A percentile compares a stretch with the other conserved stretches of the same genome.
Conservation (phyloP, 805 yeast genomes). For the Pichia nanzhaoensis region DNA sequence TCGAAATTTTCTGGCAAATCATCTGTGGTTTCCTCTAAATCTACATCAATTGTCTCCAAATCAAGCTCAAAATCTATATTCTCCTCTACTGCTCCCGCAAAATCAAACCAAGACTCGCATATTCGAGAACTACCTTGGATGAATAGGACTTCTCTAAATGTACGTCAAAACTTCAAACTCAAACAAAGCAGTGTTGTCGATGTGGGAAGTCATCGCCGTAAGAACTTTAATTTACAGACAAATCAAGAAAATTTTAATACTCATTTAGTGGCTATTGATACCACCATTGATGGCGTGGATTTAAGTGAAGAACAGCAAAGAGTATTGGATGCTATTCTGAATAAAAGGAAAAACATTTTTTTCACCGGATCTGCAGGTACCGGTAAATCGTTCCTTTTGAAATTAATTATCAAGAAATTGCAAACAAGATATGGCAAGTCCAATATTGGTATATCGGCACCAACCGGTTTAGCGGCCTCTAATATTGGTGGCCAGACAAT, state of each 20-base stretch:
- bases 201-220: not conserved
- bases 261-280: constrained; percentile 4
- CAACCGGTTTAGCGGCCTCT: constrained; percentile 80
- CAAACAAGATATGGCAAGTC: constrained; percentile 39
- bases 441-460: constrained; percentile 70
- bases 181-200: constrained; percentile 2
- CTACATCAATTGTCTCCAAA: not conserved
- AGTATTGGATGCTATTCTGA: constrained; percentile 47
- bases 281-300: not conserved
- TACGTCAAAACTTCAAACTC: not conserved
- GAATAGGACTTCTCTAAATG: not conserved
- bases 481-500: constrained; percentile 75
- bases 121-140: constrained; percentile 7
- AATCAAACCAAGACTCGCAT: not conserved
- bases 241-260: not conserved
- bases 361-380: constrained; percentile 92
- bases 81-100: not conserved
- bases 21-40: constrained; percentile 8
- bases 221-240: not conserved
- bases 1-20: constrained; percentile 10
- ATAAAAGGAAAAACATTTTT: constrained; percentile 49
- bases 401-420: constrained; percentile 51
- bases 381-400: constrained; percentile 86
- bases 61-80: not conserved
- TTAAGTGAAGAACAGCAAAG: constrained; percentile 35